Conservation (phyloP, 2,329 filamentous ascomycete species). For the Neophaeococcomyces aloes region DNA sequence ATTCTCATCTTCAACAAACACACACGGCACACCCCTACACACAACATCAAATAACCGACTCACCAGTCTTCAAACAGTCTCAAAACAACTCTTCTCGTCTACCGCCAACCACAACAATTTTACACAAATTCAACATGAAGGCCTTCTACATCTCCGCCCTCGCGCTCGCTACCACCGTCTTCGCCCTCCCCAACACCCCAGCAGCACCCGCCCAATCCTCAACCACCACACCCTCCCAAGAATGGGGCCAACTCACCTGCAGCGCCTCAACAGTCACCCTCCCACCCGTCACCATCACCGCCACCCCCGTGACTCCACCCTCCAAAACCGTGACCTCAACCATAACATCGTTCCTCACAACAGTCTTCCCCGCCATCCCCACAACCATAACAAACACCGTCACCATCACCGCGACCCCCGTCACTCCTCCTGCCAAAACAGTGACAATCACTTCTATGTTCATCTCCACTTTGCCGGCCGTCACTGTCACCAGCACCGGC, state of each 20-base stretch:
- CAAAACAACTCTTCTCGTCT: not conserved
- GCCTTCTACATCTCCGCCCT: not conserved
- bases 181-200: not conserved
- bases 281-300: not conserved
- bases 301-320: not conserved
- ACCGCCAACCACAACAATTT: not conserved
- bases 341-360: not conserved
- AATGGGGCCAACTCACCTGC: not conserved
- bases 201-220: not conserved
- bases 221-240: not conserved
- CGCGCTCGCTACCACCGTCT: not conserved
- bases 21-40: no score
- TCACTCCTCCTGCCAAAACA: not conserved
- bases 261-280: not conserved
- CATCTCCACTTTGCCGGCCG: not conserved
- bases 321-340: not conserved
- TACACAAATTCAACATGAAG: not conserved
- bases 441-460: constrained; percentile 4
- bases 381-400: not conserved
- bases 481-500: not conserved
- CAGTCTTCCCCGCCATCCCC: not conserved
- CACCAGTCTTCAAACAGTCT: not conserved
- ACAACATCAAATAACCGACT: not conserved
- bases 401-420: constrained; percentile 4
- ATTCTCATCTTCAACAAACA: no score